These are phyloP conservation scores for Serendipita sp. DNA, from an alignment of 1,284 basidiomycete genomes.

Conservation along the genomic window DNA sequence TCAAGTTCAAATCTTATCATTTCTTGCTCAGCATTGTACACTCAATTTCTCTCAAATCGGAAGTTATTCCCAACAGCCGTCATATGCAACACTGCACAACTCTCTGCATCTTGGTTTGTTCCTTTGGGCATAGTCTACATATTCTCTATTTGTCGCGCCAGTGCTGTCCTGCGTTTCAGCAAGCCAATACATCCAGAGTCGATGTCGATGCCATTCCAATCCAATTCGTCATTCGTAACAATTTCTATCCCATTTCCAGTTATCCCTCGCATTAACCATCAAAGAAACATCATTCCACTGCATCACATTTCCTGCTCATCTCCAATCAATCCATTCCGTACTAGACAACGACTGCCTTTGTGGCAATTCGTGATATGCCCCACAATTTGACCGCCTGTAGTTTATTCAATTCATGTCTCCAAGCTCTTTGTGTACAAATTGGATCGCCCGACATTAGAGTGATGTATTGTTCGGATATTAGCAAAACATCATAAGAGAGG, in stretches of 20 bases:
- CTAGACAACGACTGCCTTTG: not conserved
- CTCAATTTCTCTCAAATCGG: not conserved
- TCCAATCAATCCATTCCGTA: not conserved
- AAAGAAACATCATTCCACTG: not conserved
- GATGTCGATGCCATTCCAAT: not conserved
- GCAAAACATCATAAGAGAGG: no score
- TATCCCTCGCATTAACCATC: no score
- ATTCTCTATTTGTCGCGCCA: not conserved
- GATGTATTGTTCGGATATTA: no score
- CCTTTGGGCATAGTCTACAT: not conserved
- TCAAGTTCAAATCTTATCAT: not conserved
- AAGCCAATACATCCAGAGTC: not conserved
- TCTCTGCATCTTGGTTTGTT: not conserved
- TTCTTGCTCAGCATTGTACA: not conserved
- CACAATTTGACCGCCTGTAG: not conserved
- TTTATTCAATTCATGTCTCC: not conserved
- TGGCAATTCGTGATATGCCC: not conserved
- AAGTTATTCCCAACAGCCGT: not conserved
- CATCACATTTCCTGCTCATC: not conserved
- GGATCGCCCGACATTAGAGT: no score
- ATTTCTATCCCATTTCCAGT: not conserved
- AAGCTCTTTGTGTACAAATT: not conserved
- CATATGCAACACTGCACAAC: not conserved
- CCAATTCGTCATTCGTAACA: no score
- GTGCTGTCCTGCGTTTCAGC: not conserved